Evolutionary conservation across 2,329 filamentous ascomycete genomes (phyloP).

Genomic region (Ilyonectria robusta): DNA sequence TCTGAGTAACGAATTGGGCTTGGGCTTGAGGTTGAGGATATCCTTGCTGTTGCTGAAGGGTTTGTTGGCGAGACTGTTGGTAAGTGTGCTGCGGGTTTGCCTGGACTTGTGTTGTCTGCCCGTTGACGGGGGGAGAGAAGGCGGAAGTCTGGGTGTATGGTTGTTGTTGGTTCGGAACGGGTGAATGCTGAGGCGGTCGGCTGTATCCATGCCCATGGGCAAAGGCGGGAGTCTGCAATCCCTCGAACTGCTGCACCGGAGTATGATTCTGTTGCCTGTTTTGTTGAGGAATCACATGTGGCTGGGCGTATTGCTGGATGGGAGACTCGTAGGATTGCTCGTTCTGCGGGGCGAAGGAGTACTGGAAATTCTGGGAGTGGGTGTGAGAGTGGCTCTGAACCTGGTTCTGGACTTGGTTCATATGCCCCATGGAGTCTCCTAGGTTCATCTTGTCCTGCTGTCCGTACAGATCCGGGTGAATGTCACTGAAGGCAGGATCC

Average conservation of each 20-base stretch:
- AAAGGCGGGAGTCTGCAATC: constrained; percentile 45
- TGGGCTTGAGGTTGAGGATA: constrained; percentile 37
- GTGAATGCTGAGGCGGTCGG: constrained; percentile 49
- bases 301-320: constrained; percentile 51
- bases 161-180: constrained; percentile 49
- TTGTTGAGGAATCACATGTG: constrained; percentile 53
- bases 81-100: constrained; percentile 43
- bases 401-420: constrained; percentile 51
- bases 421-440: constrained; percentile 45
- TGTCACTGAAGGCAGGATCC: constrained; percentile 54
- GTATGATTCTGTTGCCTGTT: constrained; percentile 52
- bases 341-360: constrained; percentile 51
- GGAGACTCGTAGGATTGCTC: constrained; percentile 52
- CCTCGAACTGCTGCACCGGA: constrained; percentile 52
- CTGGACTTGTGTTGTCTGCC: constrained; percentile 45
- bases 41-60: constrained; percentile 39
- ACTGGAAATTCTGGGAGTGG: constrained; percentile 53
- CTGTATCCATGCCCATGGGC: constrained; percentile 45
- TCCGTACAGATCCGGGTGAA: constrained; percentile 56
- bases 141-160: constrained; percentile 42
- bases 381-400: constrained; percentile 50
- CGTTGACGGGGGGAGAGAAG: constrained; percentile 46
- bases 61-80: constrained; percentile 43
- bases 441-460: constrained; percentile 54
- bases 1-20: constrained; percentile 41